Base-by-base conservation (phyloP, 768 basidiomycete genomes). In the Suillus ampliporus region DNA sequence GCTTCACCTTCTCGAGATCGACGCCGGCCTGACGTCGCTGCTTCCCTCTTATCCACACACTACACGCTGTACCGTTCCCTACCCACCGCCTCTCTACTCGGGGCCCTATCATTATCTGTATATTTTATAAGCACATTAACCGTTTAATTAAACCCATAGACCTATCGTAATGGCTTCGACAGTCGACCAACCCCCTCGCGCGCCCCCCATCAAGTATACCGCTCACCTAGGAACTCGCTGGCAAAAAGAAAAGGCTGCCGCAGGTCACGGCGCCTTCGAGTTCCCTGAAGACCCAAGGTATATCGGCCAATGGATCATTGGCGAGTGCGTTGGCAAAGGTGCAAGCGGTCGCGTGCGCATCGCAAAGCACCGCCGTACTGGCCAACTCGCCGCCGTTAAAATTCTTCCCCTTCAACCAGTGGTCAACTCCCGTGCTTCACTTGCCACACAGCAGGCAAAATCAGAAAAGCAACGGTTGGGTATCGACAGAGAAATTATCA, bases 281-380 rank as follows among this genome's bases (percentile, higher is more conserved):
- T 84, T 89, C 43, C 89, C 90, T 1, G 87, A 91, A 60, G 95
- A 97, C 76, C 94, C 95, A 13, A 91, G 88, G 72, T 82, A 80
- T 63, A 89, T 97, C 50, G 95, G 95, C 13, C 94, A 94, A 3
- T 97, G 95, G 95, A 83, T 94, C 67, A 86, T 97, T 9, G 95
- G 95, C 61, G 92, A 94, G 75, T 96, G 94, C 67, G 89, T 97
- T 60, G 95, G 95, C 7, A 95, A 95, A 78, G 95, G 95, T 57
- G 92, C 93, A 37, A 93, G 91, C 68, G 95, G 95, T 71, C 92
- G 94, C 60, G 96, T 98, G 72, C 94, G 95, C 77, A 91, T 99
- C 66, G 97, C 94, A 23, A 89, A 87, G 67, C 95, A 98, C 74
- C 84, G 85, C 23, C 82, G 83, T 41, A 95, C 95, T 9, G 91